A percentile compares a stretch with the other conserved stretches of the same genome.
Evolutionary conservation across 352 stramenopile genomes (phyloP).

Genomic region (Phytophthora quininea): DNA sequence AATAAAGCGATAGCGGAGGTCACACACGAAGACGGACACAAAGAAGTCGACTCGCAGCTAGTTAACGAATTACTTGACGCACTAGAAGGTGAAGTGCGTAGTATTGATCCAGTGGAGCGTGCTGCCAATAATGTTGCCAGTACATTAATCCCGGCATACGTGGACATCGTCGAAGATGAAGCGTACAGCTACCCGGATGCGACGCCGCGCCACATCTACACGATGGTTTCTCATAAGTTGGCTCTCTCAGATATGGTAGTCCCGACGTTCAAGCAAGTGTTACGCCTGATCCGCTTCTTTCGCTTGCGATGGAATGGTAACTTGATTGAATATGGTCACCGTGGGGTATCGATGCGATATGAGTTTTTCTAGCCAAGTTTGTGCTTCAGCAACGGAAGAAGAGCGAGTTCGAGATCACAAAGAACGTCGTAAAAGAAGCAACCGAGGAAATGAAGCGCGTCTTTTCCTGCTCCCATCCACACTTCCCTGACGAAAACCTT

Average conservation of each 20-base stretch:
- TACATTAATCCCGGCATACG: constrained; percentile 51
- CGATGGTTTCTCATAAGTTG: constrained; percentile 42
- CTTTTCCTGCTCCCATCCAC: constrained; percentile 46
- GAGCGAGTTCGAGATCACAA: constrained; percentile 22
- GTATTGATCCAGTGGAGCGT: constrained; percentile 1
- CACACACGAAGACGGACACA: constrained; percentile 13
- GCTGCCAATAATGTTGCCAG: constrained; percentile 24
- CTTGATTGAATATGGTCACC: constrained; percentile 37
- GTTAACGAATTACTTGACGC: constrained; percentile 38
- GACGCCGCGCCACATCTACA: constrained; percentile 47
- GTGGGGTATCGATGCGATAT: constrained; percentile 58
- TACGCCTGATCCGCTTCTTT: constrained; percentile 43
- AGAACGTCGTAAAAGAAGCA: constrained; percentile 20
- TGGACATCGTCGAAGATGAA: constrained; percentile 63
- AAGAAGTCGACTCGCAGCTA: constrained; percentile 28
- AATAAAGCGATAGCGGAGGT: constrained; percentile 30
- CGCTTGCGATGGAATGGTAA: constrained; percentile 45
- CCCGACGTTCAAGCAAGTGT: constrained; percentile 52
- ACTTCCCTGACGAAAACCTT: constrained; percentile 50
- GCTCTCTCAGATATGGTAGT: constrained; percentile 42
- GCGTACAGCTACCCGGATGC: constrained; percentile 49
- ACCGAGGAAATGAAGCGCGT: constrained; percentile 59
- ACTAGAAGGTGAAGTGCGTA: constrained; percentile 32
- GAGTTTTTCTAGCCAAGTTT: constrained; percentile 53
- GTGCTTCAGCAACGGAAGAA: constrained; percentile 38